Evolutionary conservation across 106 monocot genomes (phyloP), one percentile per base, ranked within the genome.

Genomic region (Dactylorhiza incarnata): DNA sequence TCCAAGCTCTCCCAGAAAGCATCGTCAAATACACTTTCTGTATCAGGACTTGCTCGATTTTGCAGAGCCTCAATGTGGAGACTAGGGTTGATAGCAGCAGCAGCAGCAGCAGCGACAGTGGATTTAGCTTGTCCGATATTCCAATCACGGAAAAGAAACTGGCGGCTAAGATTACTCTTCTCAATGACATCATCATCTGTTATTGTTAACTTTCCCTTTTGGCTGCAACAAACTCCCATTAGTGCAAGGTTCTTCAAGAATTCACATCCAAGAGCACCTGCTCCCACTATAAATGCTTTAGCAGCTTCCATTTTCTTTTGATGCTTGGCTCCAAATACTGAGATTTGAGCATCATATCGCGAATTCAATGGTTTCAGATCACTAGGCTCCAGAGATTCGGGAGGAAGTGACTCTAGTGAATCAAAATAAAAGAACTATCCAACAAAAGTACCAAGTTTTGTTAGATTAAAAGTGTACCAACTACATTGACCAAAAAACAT

Each of bases 261-360:
- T 71, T 99, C 97, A 76, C 97, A 94, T 44, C 97, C 97, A 82
- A 99, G 91, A 50, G 97, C 97, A 76, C 97, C 97, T n/a, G 91
- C 82, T 4, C 91, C 97, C 9, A 94, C 91, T 69, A 99, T 78
- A 79, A 99, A 99, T 23, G 88, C 81, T 66, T 88, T 99, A 44
- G 94, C 77, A 55, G 87, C 91, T 80, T 91, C 81, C 75, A 99
- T 71, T 65, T 91, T 91, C 69, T 85, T 89, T 73, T 99, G 97
- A 77, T 94, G 91, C 76, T 82, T 91, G 65, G 87, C 84, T 44
- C 96, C 96, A 84, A 97, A 97, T 3, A 97, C 93, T 77, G 91
- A 91, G 66, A 97, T 91, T 74, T 97, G 96, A 37, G 93, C 96
- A 89, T 97, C 96, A 83, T 97, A 97, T 45, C 91, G 91, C 43